Conservation (phyloP, 2,329 filamentous ascomycete genomes). For the Capronia coronata region DNA sequence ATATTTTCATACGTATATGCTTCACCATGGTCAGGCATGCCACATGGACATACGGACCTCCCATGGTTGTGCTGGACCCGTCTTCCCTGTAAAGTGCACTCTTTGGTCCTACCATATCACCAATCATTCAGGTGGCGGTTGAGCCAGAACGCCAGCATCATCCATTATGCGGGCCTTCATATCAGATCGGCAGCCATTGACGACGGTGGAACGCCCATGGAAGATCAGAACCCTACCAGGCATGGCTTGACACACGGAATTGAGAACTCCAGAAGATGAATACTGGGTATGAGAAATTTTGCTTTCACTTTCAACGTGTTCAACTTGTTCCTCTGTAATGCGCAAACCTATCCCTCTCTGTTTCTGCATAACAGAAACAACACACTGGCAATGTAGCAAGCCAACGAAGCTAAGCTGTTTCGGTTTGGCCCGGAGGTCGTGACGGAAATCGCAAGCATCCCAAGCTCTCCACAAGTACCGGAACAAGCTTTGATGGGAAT, state of each 20-base stretch:
- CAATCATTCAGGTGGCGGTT: neutral
- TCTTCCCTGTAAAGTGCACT: too few species aligned
- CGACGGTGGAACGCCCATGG: constrained; percentile 4
- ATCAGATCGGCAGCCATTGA: constrained; percentile 15
- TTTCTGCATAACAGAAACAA: too few species aligned
- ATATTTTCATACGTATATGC: too few species aligned
- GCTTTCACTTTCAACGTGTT: too few species aligned
- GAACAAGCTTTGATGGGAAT: constrained; percentile 10
- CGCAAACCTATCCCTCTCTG: too few species aligned
- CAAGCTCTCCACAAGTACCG: neutral
- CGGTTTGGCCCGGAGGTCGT: neutral
- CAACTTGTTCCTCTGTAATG: too few species aligned
- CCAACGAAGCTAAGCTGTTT: neutral
- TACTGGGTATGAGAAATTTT: too few species aligned
- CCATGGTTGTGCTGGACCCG: too few species aligned
- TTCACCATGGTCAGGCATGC: too few species aligned
- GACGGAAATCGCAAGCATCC: neutral
- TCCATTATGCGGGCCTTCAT: constrained; percentile 11
- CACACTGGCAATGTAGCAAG: too few species aligned
- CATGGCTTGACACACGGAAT: neutral
- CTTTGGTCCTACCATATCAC: too few species aligned
- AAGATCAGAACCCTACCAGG: neutral
- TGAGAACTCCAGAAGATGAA: neutral
- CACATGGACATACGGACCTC: too few species aligned
- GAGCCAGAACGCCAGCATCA: neutral